Base-by-base conservation (phyloP, 23 red algal genomes). In the Cyanidioschyzon merolae region DNA sequence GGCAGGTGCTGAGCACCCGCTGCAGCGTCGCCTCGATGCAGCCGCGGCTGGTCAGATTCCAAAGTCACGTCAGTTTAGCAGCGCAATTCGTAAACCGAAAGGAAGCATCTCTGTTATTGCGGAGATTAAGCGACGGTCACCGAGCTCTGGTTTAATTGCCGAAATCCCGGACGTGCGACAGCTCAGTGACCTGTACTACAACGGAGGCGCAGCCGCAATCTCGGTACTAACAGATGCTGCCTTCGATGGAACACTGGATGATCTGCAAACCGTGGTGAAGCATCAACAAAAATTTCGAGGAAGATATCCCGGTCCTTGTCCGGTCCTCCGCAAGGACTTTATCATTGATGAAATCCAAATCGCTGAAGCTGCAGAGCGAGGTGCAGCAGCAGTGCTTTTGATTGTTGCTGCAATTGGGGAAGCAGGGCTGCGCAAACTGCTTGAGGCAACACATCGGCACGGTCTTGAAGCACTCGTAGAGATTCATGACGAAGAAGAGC, bases 301-400 rank as follows among this genome's bases (percentile, higher is more conserved):
- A 1, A 85, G 85, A 12, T 97, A 81, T 79, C 93, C 93, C 0
- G 86, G 83, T 0, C 93, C 93, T 40, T 90, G 85, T 38, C 88
- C 88, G 0, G 86, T 97, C 0, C 84, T 97, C 30, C 84, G 93
- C 25, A 97, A 97, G 57, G 93, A 97, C 58, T 97, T 97, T 85
- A 91, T 84, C 38, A 97, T 97, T 34, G 93, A 97, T 39, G 86
- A 91, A 81, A 80, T 97, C 51, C 93, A 97, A 83, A 90, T 97
- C 68, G 93, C 93, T 1, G 93, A 97, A 75, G 93, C 93, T 30
- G 93, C 85, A 1, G 88, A 76, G 1, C 79, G 54, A 25, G 93
- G 93, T 18, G 93, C 93, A 34, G 51, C 79, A 39, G 93, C 93
- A 16, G 88, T 97, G 2, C 67, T 97, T 17, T 75, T 97, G n/a